A percentile compares a stretch with the other conserved stretches of the same genome.
Evolutionary conservation across 2,329 filamentous ascomycete species (phyloP).

Genomic region (Cladosporium sp.): DNA sequence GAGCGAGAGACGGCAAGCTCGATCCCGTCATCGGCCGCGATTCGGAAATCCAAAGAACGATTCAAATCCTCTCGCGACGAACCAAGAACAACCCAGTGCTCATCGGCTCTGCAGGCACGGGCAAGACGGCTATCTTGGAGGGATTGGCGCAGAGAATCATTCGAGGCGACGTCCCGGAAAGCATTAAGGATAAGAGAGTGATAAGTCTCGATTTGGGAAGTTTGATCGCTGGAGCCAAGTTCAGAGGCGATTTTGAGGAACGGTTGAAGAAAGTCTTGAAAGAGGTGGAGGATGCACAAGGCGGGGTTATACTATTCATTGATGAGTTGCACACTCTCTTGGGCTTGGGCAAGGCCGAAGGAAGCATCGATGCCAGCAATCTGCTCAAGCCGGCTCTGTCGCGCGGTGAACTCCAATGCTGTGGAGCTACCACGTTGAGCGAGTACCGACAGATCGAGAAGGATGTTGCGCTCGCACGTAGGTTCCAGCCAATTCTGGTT

Average conservation of each 20-base stretch:
- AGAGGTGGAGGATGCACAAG: slow-evolving; percentile 85
- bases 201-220: slow-evolving; percentile 84
- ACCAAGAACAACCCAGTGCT: slow-evolving; percentile 96
- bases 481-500: slow-evolving; percentile 94
- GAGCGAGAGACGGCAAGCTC: slow-evolving; percentile 81
- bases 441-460: slow-evolving; percentile 96
- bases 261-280: slow-evolving; percentile 84
- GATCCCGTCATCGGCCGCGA: slow-evolving; percentile 96
- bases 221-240: slow-evolving; percentile 93
- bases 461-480: slow-evolving; percentile 83
- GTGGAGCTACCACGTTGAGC: slow-evolving; percentile 86
- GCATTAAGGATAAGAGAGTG: slow-evolving; percentile 90
- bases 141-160: slow-evolving; percentile 88
- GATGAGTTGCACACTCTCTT: slow-evolving; percentile 91
- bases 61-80: slow-evolving; percentile 84
- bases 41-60: slow-evolving; percentile 85
- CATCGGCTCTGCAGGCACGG: slow-evolving; percentile 87
- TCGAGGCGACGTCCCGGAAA: slow-evolving; percentile 88
- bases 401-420: slow-evolving; percentile 89
- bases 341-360: slow-evolving; percentile 90
- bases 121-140: slow-evolving; percentile 91
- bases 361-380: slow-evolving; percentile 94
- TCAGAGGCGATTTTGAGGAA: slow-evolving; percentile 94
- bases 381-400: slow-evolving; percentile 91
- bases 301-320: slow-evolving; percentile 88